Conservation (phyloP, 257 asterid species). For the Nicotiana attenuata region DNA sequence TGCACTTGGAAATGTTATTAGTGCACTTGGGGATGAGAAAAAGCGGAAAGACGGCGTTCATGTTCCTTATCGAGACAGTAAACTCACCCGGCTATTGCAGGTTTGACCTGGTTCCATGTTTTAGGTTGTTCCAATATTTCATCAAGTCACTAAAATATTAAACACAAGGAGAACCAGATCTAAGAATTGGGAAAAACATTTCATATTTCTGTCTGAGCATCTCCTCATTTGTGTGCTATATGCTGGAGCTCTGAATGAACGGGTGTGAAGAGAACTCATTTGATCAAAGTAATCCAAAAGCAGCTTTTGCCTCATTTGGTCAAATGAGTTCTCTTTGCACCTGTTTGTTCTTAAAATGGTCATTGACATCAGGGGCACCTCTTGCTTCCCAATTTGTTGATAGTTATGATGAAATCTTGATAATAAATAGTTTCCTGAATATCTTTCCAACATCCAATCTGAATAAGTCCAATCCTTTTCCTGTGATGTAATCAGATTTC, state of each 20-base stretch:
- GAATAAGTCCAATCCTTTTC: neutral
- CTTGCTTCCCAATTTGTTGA: neutral
- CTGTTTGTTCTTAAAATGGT: neutral
- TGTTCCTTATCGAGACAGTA: conserved; percentile 97
- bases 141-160: neutral
- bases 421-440: neutral
- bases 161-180: neutral
- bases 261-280: neutral
- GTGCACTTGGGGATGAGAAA: conserved; percentile 99
- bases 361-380: neutral
- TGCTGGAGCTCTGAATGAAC: neutral
- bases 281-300: neutral
- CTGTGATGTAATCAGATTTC: neutral
- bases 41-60: conserved; percentile 94
- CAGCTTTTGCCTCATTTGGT: neutral
- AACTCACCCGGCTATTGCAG: conserved; percentile 98
- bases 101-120: conserved; percentile 33
- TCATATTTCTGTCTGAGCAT: neutral
- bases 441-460: neutral
- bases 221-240: conserved; percentile 2
- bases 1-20: conserved; percentile 95
- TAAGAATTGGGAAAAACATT: neutral
- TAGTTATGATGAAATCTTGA: neutral
- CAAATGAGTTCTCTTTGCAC: neutral
- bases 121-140: neutral